These are phyloP conservation scores for Juncus effusus DNA, from an alignment of 176 grass and related monocot species.

Conservation along the genomic window DNA sequence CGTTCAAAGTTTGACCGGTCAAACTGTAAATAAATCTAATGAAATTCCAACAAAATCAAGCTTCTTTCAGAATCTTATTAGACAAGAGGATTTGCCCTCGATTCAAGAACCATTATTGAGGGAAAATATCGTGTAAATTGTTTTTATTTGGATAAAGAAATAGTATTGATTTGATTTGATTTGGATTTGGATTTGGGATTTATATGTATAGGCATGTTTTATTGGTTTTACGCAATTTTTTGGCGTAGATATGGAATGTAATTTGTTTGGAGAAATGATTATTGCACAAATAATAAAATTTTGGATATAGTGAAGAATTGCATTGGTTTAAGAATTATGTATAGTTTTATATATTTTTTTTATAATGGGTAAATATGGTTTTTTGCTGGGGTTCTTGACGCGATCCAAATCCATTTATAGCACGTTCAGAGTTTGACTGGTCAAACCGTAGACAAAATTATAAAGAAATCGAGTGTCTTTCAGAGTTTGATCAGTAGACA, in stretches of 20 bases:
- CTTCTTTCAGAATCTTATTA: conserved; percentile 47
- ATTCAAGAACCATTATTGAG: conserved; percentile 49
- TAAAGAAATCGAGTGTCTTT: conserved; percentile 28
- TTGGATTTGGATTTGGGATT: conserved; percentile 6
- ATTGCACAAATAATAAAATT: no score
- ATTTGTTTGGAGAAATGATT: no score
- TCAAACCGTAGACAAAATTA: conserved; percentile 4
- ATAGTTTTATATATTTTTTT: no score
- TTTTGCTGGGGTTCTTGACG: conserved; percentile 84
- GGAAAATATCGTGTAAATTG: conserved; percentile 41
- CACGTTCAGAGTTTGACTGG: conserved; percentile 43
- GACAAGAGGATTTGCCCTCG: conserved; percentile 21
- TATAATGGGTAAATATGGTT: conserved; percentile 49
- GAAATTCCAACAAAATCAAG: conserved; percentile 16
- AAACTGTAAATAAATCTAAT: conserved; percentile 11
- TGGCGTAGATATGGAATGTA: no score
- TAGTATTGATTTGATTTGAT: not conserved
- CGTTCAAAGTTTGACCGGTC: conserved; percentile 35
- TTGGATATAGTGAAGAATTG: no score
- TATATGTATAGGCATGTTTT: not conserved
- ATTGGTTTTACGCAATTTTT: no score
- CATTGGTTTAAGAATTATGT: no score
- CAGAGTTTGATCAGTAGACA: conserved; percentile 42
- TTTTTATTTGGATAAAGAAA: not conserved
- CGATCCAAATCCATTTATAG: conserved; percentile 78